Evolutionary conservation across 2,329 filamentous ascomycete species (phyloP), one percentile per base, ranked within the genome.

Genomic region (Epicoccum nigrum): DNA sequence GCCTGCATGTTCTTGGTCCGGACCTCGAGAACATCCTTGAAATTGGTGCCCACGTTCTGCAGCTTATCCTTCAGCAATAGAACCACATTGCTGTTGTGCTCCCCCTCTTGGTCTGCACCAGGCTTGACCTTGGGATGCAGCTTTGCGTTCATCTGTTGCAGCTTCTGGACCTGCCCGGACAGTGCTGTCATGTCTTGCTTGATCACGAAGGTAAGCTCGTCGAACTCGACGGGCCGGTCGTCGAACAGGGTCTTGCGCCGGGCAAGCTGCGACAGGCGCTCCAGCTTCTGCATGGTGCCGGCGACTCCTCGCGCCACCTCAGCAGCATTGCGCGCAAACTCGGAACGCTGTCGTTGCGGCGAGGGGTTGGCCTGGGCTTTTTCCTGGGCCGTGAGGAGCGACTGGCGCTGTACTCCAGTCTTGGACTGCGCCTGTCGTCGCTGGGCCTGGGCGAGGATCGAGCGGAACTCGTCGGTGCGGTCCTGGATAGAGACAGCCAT

Each of bases 1-100:
- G 93, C 94, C 74, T 97, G 94, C 58, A 99, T 96, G 73, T 97
- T 99, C 80, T 96, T 96, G 45, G 94, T 97, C 51, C 94, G 86
- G 33, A 96, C 90, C 73, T 99, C 94, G 8, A 99, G 81, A 5
- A 97, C 93, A 65, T 97, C 93, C 75, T 97, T 97, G 82, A 99
- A 97, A 73, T 93, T 96, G 56, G 88, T 90, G 20, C 89, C 90
- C 3, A 99, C 93, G 68, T 96, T 92, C 31, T 92, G 93, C 32
- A 97, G 80, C 69, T 94, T 94, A 56, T 91, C 90, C 75, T 97
- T 92, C 15, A 97, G 79, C 70, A 97, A 82, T 56, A 96, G 86
- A 3, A 97, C 90, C 25, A 97, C 94, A 69, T 97, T 97, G 76
- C 96, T 96, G 79, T 96, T 96, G 78, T 99, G 95, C 71, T 97